A percentile compares a stretch with the other conserved stretches of the same genome.
Evolutionary conservation across 345 rosid genomes (phyloP).

Genomic region (Durio zibethinus): DNA sequence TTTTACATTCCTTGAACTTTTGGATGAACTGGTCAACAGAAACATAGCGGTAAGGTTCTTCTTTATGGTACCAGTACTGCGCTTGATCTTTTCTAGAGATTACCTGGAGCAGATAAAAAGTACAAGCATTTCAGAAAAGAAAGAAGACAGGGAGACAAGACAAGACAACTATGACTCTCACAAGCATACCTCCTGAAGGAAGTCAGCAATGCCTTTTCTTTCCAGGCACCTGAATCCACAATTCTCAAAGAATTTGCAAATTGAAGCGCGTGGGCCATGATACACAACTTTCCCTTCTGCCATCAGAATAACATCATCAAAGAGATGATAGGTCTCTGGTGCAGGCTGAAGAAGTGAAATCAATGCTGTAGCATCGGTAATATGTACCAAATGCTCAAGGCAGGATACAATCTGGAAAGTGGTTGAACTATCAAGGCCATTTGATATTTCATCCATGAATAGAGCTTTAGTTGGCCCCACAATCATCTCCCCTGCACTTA

Average conservation of each 20-base stretch:
- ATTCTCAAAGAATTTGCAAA: constrained; percentile 44
- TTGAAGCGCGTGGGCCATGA: constrained; percentile 48
- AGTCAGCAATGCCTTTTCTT: constrained; percentile 66
- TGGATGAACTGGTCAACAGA: constrained; percentile 38
- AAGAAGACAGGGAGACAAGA: constrained; percentile 23
- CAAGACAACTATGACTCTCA: not conserved
- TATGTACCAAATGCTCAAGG: constrained; percentile 53
- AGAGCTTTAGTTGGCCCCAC: constrained; percentile 65
- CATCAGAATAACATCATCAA: constrained; percentile 61
- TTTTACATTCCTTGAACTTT: constrained; percentile 34
- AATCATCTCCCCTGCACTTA: constrained; percentile 59
- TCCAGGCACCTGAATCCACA: constrained; percentile 64
- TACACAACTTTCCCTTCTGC: constrained; percentile 63
- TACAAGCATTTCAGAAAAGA: not conserved
- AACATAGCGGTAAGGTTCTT: constrained; percentile 32
- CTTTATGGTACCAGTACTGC: constrained; percentile 45
- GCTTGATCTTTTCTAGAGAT: constrained; percentile 64
- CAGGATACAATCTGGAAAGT: constrained; percentile 57
- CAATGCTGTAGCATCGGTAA: constrained; percentile 47
- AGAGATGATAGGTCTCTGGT: constrained; percentile 61
- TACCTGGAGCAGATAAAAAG: not conserved
- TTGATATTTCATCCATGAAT: constrained; percentile 73
- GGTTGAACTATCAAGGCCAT: constrained; percentile 74
- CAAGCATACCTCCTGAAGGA: constrained; percentile 56
- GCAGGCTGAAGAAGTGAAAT: constrained; percentile 76